A percentile compares a stretch with the other conserved stretches of the same genome.
phyloP scores from a whole-genome alignment of 768 basidiomycete species.

The Hygrocybe coccinea region DNA sequence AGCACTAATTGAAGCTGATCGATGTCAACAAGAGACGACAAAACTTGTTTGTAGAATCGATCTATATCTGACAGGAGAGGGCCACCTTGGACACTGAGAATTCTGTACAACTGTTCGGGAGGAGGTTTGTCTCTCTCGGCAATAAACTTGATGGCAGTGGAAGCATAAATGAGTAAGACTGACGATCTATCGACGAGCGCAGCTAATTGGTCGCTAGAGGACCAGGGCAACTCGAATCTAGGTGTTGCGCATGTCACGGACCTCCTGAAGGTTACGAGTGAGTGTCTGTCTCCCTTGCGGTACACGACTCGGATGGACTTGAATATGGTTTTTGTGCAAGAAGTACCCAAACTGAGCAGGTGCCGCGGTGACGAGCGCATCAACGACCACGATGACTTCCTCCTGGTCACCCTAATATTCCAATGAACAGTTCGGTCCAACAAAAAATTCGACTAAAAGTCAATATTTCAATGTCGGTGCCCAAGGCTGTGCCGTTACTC shows the following conservation, averaged over 20 bases:
- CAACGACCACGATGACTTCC: too few relatives aligned
- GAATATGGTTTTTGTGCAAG: too few relatives aligned
- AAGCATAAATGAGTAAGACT: slow-evolving; percentile 26
- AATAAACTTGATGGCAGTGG: slow-evolving; percentile 24
- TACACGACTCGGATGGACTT: too few relatives aligned
- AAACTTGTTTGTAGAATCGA: slow-evolving; percentile 4
- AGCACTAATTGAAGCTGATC: background rate
- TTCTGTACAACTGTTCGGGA: slow-evolving; percentile 5
- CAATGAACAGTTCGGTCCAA: too few relatives aligned
- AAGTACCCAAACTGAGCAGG: too few relatives aligned
- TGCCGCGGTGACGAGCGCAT: too few relatives aligned
- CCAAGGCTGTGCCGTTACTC: too few relatives aligned
- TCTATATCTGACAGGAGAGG: background rate
- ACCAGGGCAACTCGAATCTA: slow-evolving; percentile 14
- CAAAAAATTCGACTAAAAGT: too few relatives aligned
- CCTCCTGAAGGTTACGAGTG: slow-evolving; percentile 9
- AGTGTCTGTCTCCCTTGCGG: too few relatives aligned
- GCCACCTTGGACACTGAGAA: slow-evolving; percentile 7
- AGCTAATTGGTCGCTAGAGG: slow-evolving; percentile 14
- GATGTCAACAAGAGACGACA: background rate
- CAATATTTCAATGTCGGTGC: too few relatives aligned
- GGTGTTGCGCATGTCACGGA: slow-evolving; percentile 9
- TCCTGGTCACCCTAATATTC: too few relatives aligned
- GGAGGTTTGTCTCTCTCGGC: slow-evolving; percentile 12
- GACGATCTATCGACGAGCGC: slow-evolving; percentile 20